These are phyloP conservation scores for Sequoia sempervirens DNA, from an alignment of 75 land plant species.

Conservation along the genomic window DNA sequence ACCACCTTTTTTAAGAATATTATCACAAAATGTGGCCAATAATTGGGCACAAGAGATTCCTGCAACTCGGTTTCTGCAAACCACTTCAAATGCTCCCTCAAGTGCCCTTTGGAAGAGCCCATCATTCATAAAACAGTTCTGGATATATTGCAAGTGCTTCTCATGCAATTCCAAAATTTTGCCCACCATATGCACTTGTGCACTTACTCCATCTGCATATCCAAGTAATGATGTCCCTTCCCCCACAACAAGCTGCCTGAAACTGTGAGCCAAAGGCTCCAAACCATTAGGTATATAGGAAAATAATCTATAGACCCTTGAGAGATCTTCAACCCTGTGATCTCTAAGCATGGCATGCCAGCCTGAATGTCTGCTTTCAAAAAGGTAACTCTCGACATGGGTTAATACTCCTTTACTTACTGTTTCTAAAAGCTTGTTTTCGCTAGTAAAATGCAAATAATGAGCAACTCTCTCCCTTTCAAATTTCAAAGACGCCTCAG, in stretches of 20 bases:
- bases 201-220: not conserved
- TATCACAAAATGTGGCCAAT: not conserved
- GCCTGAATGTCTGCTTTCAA: not conserved
- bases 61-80: not conserved
- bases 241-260: not conserved
- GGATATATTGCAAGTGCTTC: not conserved
- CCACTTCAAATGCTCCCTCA: not conserved
- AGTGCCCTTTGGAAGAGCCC: not conserved
- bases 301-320: not conserved
- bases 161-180: not conserved
- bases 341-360: not conserved
- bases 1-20: not conserved
- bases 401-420: conserved; percentile 73
- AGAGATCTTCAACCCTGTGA: not conserved
- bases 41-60: not conserved
- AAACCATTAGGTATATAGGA: not conserved
- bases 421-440: conserved; percentile 82
- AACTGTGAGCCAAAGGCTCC: not conserved
- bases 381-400: not conserved
- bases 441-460: conserved; percentile 81
- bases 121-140: too few species aligned
- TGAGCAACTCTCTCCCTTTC: conserved; percentile 82
- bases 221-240: not conserved
- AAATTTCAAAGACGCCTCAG: conserved; percentile 72
- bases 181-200: not conserved